phyloP scores from a whole-genome alignment of 1,139 yeast genomes.

The Pichia kudriavzevii region DNA sequence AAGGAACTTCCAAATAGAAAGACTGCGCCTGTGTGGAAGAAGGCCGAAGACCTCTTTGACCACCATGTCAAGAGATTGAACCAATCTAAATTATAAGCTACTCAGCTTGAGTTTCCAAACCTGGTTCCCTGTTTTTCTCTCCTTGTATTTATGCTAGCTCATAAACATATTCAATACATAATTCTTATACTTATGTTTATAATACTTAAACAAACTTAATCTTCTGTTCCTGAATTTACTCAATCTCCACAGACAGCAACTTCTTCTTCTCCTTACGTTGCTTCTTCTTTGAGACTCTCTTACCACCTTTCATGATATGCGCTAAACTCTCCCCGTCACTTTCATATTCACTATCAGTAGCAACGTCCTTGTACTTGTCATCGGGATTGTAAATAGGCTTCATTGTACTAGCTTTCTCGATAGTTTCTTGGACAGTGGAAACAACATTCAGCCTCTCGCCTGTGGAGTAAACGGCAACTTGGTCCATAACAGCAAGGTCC shows the following conservation, averaged over 20 bases:
- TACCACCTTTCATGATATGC: constrained; percentile 40
- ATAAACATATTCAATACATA: no score
- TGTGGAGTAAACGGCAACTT: constrained; percentile 81
- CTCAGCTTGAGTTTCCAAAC: no score
- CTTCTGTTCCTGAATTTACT: no score
- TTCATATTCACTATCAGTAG: constrained; percentile 60
- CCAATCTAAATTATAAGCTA: constrained; percentile 18
- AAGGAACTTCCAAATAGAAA: constrained; percentile 75
- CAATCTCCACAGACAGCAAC: constrained; percentile 51
- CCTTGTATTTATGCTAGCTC: no score
- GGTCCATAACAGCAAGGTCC: constrained; percentile 57
- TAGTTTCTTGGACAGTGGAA: constrained; percentile 64
- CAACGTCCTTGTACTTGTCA: constrained; percentile 18
- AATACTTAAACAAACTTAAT: no score
- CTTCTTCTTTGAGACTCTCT: constrained; percentile 34
- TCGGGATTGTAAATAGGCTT: constrained; percentile 46
- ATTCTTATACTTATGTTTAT: constrained; percentile 1
- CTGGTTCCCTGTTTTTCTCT: no score
- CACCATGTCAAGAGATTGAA: constrained; percentile 68
- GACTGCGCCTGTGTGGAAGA: constrained; percentile 83
- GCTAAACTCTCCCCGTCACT: constrained; percentile 45
- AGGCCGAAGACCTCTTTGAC: constrained; percentile 76
- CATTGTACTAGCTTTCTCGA: constrained; percentile 69
- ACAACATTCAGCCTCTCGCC: constrained; percentile 94
- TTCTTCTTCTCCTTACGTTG: constrained; percentile 36